phyloP scores from a whole-genome alignment of 805 yeast species.

The Metschnikowia lunata region DNA sequence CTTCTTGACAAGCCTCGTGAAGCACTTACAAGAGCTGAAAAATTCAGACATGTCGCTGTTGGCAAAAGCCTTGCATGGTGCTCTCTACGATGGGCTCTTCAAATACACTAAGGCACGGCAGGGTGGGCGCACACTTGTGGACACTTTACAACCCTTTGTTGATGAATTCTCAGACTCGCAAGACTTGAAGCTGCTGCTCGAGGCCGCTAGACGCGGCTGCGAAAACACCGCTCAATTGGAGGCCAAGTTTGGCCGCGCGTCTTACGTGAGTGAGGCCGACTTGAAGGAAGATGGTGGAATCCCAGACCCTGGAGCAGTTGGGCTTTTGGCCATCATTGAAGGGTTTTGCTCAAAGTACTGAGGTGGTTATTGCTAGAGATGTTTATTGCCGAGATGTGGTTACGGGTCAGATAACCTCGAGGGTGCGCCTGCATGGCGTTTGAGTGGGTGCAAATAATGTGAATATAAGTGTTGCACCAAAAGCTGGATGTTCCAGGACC shows the following conservation, averaged over 20 bases:
- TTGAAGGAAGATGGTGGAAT: conserved; percentile 61
- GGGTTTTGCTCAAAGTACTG: conserved; percentile 30
- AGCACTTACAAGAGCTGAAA: conserved; percentile 35
- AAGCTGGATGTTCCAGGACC: neutral
- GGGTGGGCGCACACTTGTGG: conserved; percentile 88
- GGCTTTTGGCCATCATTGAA: conserved; percentile 58
- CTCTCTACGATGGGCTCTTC: conserved; percentile 65
- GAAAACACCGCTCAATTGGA: conserved; percentile 65
- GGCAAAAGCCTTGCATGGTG: conserved; percentile 50
- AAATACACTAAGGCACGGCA: conserved; percentile 83
- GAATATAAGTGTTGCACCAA: neutral
- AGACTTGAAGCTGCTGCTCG: conserved; percentile 56
- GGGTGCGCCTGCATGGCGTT: conserved; percentile 6
- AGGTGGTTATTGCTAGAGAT: conserved; percentile 2
- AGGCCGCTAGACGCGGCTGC: conserved; percentile 73
- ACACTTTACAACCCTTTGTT: conserved; percentile 84
- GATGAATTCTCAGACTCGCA: conserved; percentile 49
- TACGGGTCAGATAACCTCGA: conserved; percentile 5
- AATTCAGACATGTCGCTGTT: conserved; percentile 32
- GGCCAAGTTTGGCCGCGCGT: conserved; percentile 92
- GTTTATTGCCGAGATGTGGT: neutral
- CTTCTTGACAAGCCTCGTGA: conserved; percentile 70
- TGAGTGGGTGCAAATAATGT: conserved; percentile 11
- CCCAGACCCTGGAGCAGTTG: conserved; percentile 95
- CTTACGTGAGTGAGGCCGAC: conserved; percentile 70